Conservation (phyloP, 495 filamentous ascomycete genomes). For the Rhizodiscina lignyota region DNA sequence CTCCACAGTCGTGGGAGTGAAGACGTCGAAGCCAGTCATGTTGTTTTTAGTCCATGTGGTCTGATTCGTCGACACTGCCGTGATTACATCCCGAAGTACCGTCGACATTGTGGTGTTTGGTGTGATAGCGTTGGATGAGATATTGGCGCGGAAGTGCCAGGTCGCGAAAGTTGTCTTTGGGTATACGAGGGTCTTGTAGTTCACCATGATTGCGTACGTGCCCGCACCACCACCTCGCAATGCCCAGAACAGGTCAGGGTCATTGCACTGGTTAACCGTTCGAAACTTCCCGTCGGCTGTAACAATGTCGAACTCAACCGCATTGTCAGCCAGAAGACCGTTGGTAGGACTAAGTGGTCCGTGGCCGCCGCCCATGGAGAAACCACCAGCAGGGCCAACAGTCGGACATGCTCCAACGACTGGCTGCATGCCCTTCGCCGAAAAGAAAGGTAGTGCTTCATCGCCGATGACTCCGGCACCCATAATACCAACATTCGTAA, state of each 20-base stretch:
- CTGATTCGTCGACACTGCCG: too few relatives aligned
- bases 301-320: neutral
- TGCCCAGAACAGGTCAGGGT: slow-evolving; percentile 10
- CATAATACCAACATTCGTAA: slow-evolving; percentile 7
- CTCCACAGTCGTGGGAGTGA: too few relatives aligned
- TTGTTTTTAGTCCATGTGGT: too few relatives aligned
- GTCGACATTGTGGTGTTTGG: too few relatives aligned
- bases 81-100: too few relatives aligned
- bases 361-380: neutral
- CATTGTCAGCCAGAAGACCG: neutral
- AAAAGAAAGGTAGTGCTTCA: slow-evolving; percentile 9
- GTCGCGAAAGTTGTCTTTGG: too few relatives aligned
- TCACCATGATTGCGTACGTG: slow-evolving; percentile 10
- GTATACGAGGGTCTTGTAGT: too few relatives aligned
- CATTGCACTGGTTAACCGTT: neutral
- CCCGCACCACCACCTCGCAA: slow-evolving; percentile 15
- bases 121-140: too few relatives aligned
- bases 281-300: neutral
- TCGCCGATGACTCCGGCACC: slow-evolving; percentile 8
- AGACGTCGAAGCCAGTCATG: too few relatives aligned
- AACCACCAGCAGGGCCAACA: neutral
- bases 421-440: slow-evolving; percentile 6
- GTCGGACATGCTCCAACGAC: slow-evolving; percentile 8
- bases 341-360: neutral
- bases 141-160: too few relatives aligned